These are phyloP conservation scores for Caryopteris hybrid DNA, from an alignment of 305 asterid genomes.

Conservation along the genomic window DNA sequence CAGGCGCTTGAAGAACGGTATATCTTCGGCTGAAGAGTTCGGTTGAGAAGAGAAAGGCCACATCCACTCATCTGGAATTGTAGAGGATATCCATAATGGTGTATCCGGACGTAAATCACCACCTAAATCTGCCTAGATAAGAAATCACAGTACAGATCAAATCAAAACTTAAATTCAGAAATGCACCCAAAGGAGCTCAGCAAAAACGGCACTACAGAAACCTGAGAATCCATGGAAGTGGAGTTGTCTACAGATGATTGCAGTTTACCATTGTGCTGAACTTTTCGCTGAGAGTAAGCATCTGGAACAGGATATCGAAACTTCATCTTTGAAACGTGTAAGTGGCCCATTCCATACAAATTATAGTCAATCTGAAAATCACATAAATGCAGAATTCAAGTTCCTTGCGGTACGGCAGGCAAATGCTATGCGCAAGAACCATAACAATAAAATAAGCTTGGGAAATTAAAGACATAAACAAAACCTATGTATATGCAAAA, in stretches of 20 bases:
- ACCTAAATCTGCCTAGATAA: slow-evolving; percentile 60
- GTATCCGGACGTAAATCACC: slow-evolving; percentile 29
- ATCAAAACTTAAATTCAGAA: slow-evolving; percentile 19
- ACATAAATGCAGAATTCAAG: not conserved
- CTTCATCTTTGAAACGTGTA: slow-evolving; percentile 78
- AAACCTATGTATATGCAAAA: not conserved
- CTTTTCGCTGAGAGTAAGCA: slow-evolving; percentile 39
- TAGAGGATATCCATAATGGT: slow-evolving; percentile 74
- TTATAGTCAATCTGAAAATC: slow-evolving; percentile 79
- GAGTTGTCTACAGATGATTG: slow-evolving; percentile 30
- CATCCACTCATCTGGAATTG: slow-evolving; percentile 85
- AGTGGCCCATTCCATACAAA: slow-evolving; percentile 93
- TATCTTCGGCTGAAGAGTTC: slow-evolving; percentile 41
- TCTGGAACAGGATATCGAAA: slow-evolving; percentile 90
- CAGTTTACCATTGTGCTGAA: slow-evolving; percentile 26
- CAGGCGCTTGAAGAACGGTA: slow-evolving; percentile 54
- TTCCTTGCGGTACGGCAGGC: not conserved
- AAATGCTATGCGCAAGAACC: not conserved
- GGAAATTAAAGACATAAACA: not conserved
- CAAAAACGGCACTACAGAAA: slow-evolving; percentile 20
- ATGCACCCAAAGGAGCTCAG: slow-evolving; percentile 11
- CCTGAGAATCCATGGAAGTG: slow-evolving; percentile 44
- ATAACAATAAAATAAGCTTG: not conserved
- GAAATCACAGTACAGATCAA: slow-evolving; percentile 18
- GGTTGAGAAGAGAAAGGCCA: slow-evolving; percentile 52